These are phyloP conservation scores for Neocucurbitaria cava DNA, from an alignment of 2,329 filamentous ascomycete genomes.

Conservation along the genomic window DNA sequence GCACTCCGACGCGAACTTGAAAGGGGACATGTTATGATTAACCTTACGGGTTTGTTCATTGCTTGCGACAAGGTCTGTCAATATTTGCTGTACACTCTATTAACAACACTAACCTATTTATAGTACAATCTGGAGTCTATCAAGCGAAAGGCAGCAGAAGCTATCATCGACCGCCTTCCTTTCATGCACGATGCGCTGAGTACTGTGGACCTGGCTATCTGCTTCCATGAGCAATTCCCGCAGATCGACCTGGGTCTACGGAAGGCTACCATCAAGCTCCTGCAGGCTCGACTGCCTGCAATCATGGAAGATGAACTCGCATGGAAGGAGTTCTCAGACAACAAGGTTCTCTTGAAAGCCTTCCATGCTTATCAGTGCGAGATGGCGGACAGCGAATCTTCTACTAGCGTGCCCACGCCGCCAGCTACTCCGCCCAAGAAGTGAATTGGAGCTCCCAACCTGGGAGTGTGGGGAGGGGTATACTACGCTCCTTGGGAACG, in stretches of 20 bases:
- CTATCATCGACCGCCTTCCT: slow-evolving; percentile 27
- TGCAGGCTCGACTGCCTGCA: slow-evolving; percentile 12
- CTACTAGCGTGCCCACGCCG: not conserved
- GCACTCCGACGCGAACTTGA: slow-evolving; percentile 15
- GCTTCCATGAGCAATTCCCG: slow-evolving; percentile 13
- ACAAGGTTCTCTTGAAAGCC: slow-evolving; percentile 18
- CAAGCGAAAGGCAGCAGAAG: slow-evolving; percentile 17
- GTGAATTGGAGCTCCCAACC: not conserved
- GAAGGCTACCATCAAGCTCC: slow-evolving; percentile 12
- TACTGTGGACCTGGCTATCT: slow-evolving; percentile 21
- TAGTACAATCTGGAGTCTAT: slow-evolving; percentile 29
- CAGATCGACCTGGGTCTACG: slow-evolving; percentile 25
- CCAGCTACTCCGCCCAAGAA: slow-evolving; percentile 6
- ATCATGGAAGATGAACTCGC: slow-evolving; percentile 17
- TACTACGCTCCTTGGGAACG: not conserved
- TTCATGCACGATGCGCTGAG: slow-evolving; percentile 21
- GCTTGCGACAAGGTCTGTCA: slow-evolving; percentile 28
- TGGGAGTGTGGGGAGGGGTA: not conserved
- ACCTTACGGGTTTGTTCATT: slow-evolving; percentile 24
- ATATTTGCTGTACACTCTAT: not conserved
- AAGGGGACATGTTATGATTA: slow-evolving; percentile 18
- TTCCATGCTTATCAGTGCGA: slow-evolving; percentile 12
- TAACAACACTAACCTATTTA: not conserved
- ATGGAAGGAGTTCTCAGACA: slow-evolving; percentile 17
- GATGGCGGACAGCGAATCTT: not conserved